phyloP scores from a whole-genome alignment of 2,329 filamentous ascomycete genomes.

The Beauveria bassiana region DNA sequence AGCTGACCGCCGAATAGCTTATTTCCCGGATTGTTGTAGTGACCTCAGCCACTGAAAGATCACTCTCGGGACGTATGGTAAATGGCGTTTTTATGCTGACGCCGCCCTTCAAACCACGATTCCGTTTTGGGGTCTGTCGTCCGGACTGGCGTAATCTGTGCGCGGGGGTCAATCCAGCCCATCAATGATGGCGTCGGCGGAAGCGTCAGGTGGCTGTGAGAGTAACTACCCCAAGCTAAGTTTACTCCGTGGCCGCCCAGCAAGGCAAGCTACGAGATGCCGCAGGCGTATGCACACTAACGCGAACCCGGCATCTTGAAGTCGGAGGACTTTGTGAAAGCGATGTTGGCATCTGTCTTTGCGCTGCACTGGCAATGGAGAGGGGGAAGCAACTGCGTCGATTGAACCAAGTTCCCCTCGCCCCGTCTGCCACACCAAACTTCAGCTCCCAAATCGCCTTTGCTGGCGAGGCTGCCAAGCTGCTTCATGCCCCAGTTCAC shows the following conservation, averaged over 20 bases:
- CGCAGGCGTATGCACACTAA: not conserved
- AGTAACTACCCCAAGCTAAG: not conserved
- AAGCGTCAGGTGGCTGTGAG: not conserved
- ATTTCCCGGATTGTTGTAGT: not conserved
- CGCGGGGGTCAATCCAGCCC: constrained; percentile 3
- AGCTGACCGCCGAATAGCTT: not conserved
- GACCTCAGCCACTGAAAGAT: not conserved
- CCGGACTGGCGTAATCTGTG: constrained; percentile 8
- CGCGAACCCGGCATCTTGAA: not conserved
- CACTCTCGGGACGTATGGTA: not conserved
- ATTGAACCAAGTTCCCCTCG: not conserved
- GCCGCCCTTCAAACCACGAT: constrained; percentile 4
- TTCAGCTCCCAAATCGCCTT: not conserved
- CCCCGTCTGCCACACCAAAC: not conserved
- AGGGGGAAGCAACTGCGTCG: not conserved
- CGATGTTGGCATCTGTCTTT: not conserved
- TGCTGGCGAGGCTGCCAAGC: constrained; percentile 5
- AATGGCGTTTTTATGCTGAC: constrained; percentile 8
- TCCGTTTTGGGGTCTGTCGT: constrained; percentile 7
- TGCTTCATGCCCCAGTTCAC: not conserved
- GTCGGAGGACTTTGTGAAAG: not conserved
- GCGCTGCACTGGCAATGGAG: not conserved
- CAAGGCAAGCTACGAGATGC: not conserved
- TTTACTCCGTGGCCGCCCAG: not conserved
- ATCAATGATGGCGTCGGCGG: not conserved